Percentiles rank a stretch among this genome's conserved stretches.
These are phyloP conservation scores for Scleroderma bovista DNA, from an alignment of 768 basidiomycete genomes.

Conservation along the genomic window DNA sequence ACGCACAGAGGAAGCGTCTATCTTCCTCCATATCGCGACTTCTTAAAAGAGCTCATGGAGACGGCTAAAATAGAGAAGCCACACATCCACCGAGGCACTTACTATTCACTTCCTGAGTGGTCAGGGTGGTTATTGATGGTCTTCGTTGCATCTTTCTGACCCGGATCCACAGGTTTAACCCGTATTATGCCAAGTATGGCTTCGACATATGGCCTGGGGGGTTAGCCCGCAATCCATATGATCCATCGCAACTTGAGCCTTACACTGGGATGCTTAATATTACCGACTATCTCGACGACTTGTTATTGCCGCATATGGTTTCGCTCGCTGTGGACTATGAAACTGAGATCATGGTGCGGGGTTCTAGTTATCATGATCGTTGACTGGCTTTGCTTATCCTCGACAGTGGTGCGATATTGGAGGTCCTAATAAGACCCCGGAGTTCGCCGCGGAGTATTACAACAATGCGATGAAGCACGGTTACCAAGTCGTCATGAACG, in stretches of 20 bases:
- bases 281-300: constrained; percentile 45
- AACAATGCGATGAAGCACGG: constrained; percentile 37
- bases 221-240: constrained; percentile 47
- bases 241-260: constrained; percentile 42
- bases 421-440: constrained; percentile 40
- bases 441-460: constrained; percentile 43
- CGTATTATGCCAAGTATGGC: constrained; percentile 47
- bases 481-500: constrained; percentile 44
- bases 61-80: constrained; percentile 47
- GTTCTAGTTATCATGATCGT: not conserved
- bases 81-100: constrained; percentile 49
- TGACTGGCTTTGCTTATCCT: constrained; percentile 3
- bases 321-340: constrained; percentile 43
- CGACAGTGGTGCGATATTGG: constrained; percentile 54
- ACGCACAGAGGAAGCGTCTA: constrained; percentile 45
- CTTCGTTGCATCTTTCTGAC: not conserved
- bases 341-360: constrained; percentile 49
- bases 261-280: constrained; percentile 50
- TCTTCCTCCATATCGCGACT: constrained; percentile 47
- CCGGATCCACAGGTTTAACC: constrained; percentile 41
- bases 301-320: constrained; percentile 48
- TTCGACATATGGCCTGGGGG: constrained; percentile 49
- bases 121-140: constrained; percentile 5
- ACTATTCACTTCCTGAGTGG: constrained; percentile 56
- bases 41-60: constrained; percentile 45